Evolutionary conservation across 2,329 filamentous ascomycete species (phyloP).

Genomic region (Acrodontium crateriforme): DNA sequence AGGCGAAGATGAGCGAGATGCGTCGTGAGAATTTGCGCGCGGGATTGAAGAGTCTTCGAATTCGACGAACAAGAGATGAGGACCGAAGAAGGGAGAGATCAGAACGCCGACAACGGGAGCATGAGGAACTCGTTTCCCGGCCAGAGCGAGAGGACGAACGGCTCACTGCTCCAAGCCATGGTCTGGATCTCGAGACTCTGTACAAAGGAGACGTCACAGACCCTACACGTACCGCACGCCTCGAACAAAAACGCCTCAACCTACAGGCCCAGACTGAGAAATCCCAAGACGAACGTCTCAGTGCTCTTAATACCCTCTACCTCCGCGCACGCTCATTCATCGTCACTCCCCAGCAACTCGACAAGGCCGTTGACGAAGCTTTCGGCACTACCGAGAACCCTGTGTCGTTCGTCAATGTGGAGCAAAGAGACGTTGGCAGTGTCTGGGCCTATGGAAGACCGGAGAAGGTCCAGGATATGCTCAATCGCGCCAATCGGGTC

Average conservation of each 20-base stretch:
- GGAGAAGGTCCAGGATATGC: conserved; percentile 34
- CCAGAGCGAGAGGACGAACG: conserved; percentile 63
- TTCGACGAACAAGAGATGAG: conserved; percentile 42
- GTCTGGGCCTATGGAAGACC: conserved; percentile 39
- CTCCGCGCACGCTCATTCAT: conserved; percentile 82
- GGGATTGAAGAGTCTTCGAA: conserved; percentile 56
- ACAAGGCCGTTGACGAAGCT: conserved; percentile 56
- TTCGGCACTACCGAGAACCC: conserved; percentile 49
- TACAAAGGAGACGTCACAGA: conserved; percentile 38
- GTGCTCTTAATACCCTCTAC: conserved; percentile 75
- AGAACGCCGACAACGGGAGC: conserved; percentile 34
- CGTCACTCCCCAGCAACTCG: conserved; percentile 62
- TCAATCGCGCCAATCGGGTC: conserved; percentile 22
- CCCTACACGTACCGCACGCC: conserved; percentile 45
- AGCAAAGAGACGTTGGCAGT: conserved; percentile 4
- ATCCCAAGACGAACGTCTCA: conserved; percentile 25
- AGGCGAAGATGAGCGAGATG: conserved; percentile 54
- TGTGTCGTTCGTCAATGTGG: too few relatives aligned
- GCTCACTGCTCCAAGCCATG: conserved; percentile 55
- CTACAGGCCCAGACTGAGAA: conserved; percentile 8
- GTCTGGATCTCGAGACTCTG: conserved; percentile 17
- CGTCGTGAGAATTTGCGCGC: conserved; percentile 59
- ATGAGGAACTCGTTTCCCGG: conserved; percentile 41
- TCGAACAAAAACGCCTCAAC: conserved; percentile 25
- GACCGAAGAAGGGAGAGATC: conserved; percentile 27